Percentiles rank a stretch among this genome's conserved stretches.
Conservation (phyloP, 805 yeast genomes). For the Kazachstania viticola region DNA sequence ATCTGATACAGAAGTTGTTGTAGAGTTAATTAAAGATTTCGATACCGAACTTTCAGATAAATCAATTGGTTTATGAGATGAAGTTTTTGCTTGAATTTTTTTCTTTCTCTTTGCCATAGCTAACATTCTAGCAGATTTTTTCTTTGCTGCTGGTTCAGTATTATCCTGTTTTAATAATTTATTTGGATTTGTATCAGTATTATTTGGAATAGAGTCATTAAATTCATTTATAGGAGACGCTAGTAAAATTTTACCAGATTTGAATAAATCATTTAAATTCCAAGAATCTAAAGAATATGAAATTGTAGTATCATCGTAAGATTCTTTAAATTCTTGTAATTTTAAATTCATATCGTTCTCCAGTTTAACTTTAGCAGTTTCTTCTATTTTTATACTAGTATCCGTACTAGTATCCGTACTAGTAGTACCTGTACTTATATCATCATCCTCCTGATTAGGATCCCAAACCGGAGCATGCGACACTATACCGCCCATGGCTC, state of each 20-base stretch:
- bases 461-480: constrained; percentile 73
- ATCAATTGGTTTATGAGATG: constrained; percentile 46
- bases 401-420: constrained; percentile 1
- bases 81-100: constrained; percentile 51
- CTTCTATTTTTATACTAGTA: constrained; percentile 5
- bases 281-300: constrained; percentile 16
- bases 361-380: constrained; percentile 23
- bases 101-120: constrained; percentile 94
- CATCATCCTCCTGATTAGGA: constrained; percentile 43
- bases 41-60: constrained; percentile 62
- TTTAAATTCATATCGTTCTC: constrained; percentile 25
- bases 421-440: constrained; percentile 5
- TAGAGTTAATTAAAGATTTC: constrained; percentile 22
- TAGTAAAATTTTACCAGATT: constrained; percentile 18
- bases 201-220: constrained; percentile 4
- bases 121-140: constrained; percentile 63
- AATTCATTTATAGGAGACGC: constrained; percentile 19
- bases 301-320: constrained; percentile 14
- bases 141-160: constrained; percentile 7
- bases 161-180: constrained; percentile 7
- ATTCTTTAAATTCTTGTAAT: constrained; percentile 18
- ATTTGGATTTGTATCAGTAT: constrained; percentile 5
- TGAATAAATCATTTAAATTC: constrained; percentile 21
- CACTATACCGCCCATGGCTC: constrained; percentile 90
- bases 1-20: background rate